These are phyloP conservation scores for Bryum argenteum DNA, from an alignment of 225 moss, liverwort and hornwort genomes.

Conservation along the genomic window DNA sequence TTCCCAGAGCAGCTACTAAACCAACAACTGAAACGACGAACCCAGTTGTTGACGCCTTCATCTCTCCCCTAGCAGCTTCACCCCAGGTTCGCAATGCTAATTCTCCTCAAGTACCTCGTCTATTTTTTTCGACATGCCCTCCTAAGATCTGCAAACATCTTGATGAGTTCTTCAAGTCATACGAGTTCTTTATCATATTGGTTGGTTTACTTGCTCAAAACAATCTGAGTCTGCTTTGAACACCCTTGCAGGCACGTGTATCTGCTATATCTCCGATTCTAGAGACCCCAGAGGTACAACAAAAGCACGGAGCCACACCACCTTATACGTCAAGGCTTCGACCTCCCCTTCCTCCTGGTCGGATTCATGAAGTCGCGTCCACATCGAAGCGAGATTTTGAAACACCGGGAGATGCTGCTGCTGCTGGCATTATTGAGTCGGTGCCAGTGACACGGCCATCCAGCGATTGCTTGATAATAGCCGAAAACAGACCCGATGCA, in stretches of 20 bases:
- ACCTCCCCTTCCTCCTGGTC: slow-evolving; percentile 43
- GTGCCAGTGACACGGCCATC: slow-evolving; percentile 24
- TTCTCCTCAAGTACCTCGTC: neutral
- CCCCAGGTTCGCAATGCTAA: slow-evolving; percentile 5
- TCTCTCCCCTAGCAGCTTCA: slow-evolving; percentile 35
- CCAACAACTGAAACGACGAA: slow-evolving; percentile 18
- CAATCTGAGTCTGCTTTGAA: no score
- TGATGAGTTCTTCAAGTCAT: neutral
- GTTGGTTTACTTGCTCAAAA: no score
- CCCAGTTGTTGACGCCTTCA: slow-evolving; percentile 29
- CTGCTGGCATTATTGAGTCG: slow-evolving; percentile 26
- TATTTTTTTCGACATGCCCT: neutral
- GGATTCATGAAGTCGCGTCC: slow-evolving; percentile 34
- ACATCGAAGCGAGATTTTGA: slow-evolving; percentile 35
- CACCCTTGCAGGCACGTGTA: slow-evolving; percentile 20
- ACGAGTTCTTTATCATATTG: no score
- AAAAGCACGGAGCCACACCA: slow-evolving; percentile 42
- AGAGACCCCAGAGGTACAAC: slow-evolving; percentile 48
- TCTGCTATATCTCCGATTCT: slow-evolving; percentile 42
- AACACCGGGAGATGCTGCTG: slow-evolving; percentile 32
- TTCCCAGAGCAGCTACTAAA: slow-evolving; percentile 44
- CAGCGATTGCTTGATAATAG: slow-evolving; percentile 37
- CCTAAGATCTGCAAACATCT: neutral
- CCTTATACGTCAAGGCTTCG: slow-evolving; percentile 40
- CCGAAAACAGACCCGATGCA: slow-evolving; percentile 29